A percentile compares a stretch with the other conserved stretches of the same genome.
Conservation (phyloP, 2,329 filamentous ascomycete genomes). For the Coniochaeta ligniaria region DNA sequence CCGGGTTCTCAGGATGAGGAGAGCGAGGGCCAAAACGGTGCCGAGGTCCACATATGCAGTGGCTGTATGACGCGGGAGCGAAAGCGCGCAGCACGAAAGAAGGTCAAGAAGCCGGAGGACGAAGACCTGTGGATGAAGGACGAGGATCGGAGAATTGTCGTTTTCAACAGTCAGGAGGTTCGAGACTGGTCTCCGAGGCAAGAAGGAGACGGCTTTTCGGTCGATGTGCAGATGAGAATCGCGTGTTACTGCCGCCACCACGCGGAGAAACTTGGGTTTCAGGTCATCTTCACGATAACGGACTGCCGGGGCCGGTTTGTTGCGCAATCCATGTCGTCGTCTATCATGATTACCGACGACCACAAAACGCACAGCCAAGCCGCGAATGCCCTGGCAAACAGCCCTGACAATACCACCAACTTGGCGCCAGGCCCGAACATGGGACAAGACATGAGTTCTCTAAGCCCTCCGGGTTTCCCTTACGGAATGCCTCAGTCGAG, state of each 20-base stretch:
- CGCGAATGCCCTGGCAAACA: conserved; percentile 16
- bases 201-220: conserved; percentile 55
- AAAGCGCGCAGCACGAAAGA: conserved; percentile 87
- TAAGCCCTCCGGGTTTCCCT: conserved; percentile 28
- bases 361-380: conserved; percentile 73
- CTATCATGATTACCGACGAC: conserved; percentile 96
- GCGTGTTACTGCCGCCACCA: conserved; percentile 96
- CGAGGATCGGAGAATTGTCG: conserved; percentile 74
- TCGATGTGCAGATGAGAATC: conserved; percentile 89
- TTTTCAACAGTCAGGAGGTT: conserved; percentile 85
- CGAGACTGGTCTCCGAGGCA: conserved; percentile 65
- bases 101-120: conserved; percentile 87
- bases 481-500: conserved; percentile 54
- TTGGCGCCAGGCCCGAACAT: background rate
- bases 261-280: conserved; percentile 84
- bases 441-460: conserved; percentile 20
- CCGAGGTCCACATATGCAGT: conserved; percentile 84
- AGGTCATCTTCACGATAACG: conserved; percentile 90
- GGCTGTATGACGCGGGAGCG: conserved; percentile 90
- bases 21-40: conserved; percentile 74
- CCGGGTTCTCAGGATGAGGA: conserved; percentile 50
- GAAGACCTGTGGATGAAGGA: conserved; percentile 80
- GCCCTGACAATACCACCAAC: conserved; percentile 8
- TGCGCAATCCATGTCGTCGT: conserved; percentile 76
- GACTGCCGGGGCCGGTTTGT: conserved; percentile 70